Evolutionary conservation across 768 basidiomycete species (phyloP), one percentile per base, ranked within the genome.

Genomic region (Termitomyces sp.): DNA sequence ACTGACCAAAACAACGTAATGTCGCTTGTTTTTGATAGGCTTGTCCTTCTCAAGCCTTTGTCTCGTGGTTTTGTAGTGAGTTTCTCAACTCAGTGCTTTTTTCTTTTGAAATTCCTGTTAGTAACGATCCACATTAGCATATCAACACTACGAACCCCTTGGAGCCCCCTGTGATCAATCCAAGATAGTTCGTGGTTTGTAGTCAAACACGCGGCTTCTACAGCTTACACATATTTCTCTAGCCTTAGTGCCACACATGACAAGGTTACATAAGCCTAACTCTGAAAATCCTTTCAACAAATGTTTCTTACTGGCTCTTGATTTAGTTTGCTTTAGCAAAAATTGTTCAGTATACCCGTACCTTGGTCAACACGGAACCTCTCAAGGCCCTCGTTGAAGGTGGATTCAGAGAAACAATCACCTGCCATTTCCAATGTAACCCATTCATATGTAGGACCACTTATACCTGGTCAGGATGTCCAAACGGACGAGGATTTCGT

Each of bases 51-150:
- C 20, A 61, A 52, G 38, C 64, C 64, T n/a, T 35, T 65, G 12
- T 65, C 64, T 38, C 64, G 64, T 40, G 64, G 64, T 20, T 62
- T 56, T 36, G 64, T 65, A 38, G 64, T 65, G 36, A 38, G 38
- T n/a, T 9, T 33, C 9, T 52, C 36, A 4, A 54, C 24, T 12
- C 28, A 8, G 3, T 7, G 18, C 36, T 46, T 8, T 42, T 12
- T 7, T 44, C 16, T 5, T 16, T 40, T 15, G 11, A 20, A 53
- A 36, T 8, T 60, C 3, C 20, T 16, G 12, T 15, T 16, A 18
- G 16, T 32, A 9, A 7, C 18, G 16, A 9, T 49, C 18, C 18
- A 24, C 40, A 22, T 7, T 39, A 65, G 64, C 64, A 65, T 57
- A 60, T 65, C 20, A 62, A 62, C 48, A 62, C 54, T 22, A 65